Base-by-base conservation (phyloP, 495 filamentous ascomycete genomes). In the Daldinia grandis region DNA sequence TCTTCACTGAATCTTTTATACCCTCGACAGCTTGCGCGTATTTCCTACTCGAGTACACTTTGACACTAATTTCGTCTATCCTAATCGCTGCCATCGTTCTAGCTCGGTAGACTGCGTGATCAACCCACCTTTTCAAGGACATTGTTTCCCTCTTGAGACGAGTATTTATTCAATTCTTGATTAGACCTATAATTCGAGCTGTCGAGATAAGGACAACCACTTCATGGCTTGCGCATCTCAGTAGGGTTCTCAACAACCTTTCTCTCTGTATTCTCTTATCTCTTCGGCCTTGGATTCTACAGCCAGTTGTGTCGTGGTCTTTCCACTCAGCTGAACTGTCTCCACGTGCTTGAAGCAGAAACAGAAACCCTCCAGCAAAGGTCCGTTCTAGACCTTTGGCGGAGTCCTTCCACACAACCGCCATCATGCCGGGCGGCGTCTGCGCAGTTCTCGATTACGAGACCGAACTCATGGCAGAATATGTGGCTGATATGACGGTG, bases 391-490 rank as follows among this genome's bases (percentile, higher is more conserved):
- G 71, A 72, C 76, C 76, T 75, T 78, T 78, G 66, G 71, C 69
- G 71, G 72, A 72, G 71, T 33, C 58, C 12, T 30, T 68, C 33
- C 35, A 44, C 61, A 64, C 47, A 71, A 50, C 75, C 56, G 68
- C 38, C 79, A 84, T 77, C 70, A 85, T 85, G 83, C 87, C 79
- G 68, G 95, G 95, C 82, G 95, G 95, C 72, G 96, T 99, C 40
- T 94, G 95, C 74, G 92, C 93, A 61, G 91, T 96, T 79, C 87
- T 99, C 78, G 96, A 99, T 83, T 99, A 99, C 80, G 95, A 98
- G 78, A 95, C 98, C 89, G 94, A 97, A 71, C 86, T 93, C 78
- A 99, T 98, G 94, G 92, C 94, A 61, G 94, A 98, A 76, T 99
- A 97, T 82, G 95, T 99, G 76, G 90, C 93, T 58, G 92, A 97